Conservation (phyloP, 2,329 filamentous ascomycete genomes). For the Fusarium pseudonygamai region DNA sequence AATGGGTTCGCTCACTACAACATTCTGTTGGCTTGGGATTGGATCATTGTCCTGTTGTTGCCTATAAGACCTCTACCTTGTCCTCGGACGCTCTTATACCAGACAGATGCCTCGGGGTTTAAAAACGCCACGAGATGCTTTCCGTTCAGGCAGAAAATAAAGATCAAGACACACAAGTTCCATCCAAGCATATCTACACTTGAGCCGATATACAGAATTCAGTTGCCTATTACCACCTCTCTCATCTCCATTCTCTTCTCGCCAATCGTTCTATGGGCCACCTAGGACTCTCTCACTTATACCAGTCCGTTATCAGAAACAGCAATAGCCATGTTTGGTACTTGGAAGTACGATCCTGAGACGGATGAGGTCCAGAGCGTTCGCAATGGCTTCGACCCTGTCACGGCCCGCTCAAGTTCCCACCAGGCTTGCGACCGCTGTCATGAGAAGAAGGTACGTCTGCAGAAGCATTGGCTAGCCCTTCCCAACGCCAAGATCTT, state of each 20-base stretch:
- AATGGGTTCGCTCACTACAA: neutral
- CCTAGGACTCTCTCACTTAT: slow-evolving; percentile 2
- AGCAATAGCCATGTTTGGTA: slow-evolving; percentile 50
- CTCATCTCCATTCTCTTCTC: neutral
- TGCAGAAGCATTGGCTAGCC: neutral
- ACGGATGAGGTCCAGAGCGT: slow-evolving; percentile 51
- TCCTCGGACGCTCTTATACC: neutral
- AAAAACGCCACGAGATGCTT: slow-evolving; percentile 34
- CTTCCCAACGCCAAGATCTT: neutral
- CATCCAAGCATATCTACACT: slow-evolving; percentile 9
- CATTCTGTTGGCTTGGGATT: slow-evolving; percentile 13
- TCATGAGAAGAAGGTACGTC: slow-evolving; percentile 51
- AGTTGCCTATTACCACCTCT: slow-evolving; percentile 11
- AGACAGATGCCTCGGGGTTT: slow-evolving; percentile 28
- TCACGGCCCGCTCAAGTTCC: slow-evolving; percentile 50
- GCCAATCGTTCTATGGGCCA: slow-evolving; percentile 11
- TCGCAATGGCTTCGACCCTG: slow-evolving; percentile 49
- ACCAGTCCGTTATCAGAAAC: neutral
- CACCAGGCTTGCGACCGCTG: slow-evolving; percentile 53
- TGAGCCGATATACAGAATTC: neutral
- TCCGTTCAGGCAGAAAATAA: slow-evolving; percentile 27
- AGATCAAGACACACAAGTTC: slow-evolving; percentile 13
- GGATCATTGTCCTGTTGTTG: slow-evolving; percentile 15
- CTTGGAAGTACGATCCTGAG: slow-evolving; percentile 53
- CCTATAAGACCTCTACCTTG: slow-evolving; percentile 28